A percentile compares a stretch with the other conserved stretches of the same genome.
These are phyloP conservation scores for Ganoderma lingzhi DNA, from an alignment of 1,284 basidiomycete genomes.

Conservation along the genomic window DNA sequence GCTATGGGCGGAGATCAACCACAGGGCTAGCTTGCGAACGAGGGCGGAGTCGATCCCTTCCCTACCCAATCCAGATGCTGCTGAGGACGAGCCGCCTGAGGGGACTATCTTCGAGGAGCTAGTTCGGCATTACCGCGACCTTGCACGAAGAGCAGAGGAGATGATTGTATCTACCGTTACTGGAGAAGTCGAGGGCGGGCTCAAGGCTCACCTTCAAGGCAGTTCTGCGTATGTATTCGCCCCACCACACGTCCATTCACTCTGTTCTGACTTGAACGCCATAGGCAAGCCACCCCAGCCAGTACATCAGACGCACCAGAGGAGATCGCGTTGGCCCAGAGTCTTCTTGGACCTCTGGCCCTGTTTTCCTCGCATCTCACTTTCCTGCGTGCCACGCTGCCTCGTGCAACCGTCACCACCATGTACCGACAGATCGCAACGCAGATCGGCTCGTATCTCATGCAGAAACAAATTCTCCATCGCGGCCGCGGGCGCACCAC, in stretches of 20 bases:
- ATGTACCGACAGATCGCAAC: constrained; percentile 78
- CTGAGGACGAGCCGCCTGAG: constrained; percentile 50
- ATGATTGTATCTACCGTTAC: constrained; percentile 85
- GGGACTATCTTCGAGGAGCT: constrained; percentile 83
- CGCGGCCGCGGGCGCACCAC: constrained; percentile 71
- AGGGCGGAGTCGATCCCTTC: constrained; percentile 56
- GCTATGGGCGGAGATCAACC: constrained; percentile 82
- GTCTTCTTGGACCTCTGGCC: constrained; percentile 75
- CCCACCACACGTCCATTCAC: not conserved
- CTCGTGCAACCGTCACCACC: constrained; percentile 58
- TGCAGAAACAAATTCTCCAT: constrained; percentile 84
- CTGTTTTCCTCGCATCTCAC: constrained; percentile 77
- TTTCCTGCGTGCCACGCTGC: constrained; percentile 67
- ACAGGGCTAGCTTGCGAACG: constrained; percentile 59
- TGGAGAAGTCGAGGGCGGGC: constrained; percentile 77
- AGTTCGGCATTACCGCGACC: constrained; percentile 64
- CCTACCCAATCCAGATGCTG: constrained; percentile 55
- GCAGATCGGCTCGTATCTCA: constrained; percentile 75
- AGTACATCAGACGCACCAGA: constrained; percentile 33
- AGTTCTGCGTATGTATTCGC: constrained; percentile 28
- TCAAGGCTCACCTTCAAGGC: constrained; percentile 66
- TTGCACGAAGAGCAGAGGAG: constrained; percentile 81
- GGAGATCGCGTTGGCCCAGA: constrained; percentile 66
- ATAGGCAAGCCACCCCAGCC: constrained; percentile 39
- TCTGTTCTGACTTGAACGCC: not conserved